Evolutionary conservation across 2,329 filamentous ascomycete genomes (phyloP).

Genomic region (Didymella exigua): DNA sequence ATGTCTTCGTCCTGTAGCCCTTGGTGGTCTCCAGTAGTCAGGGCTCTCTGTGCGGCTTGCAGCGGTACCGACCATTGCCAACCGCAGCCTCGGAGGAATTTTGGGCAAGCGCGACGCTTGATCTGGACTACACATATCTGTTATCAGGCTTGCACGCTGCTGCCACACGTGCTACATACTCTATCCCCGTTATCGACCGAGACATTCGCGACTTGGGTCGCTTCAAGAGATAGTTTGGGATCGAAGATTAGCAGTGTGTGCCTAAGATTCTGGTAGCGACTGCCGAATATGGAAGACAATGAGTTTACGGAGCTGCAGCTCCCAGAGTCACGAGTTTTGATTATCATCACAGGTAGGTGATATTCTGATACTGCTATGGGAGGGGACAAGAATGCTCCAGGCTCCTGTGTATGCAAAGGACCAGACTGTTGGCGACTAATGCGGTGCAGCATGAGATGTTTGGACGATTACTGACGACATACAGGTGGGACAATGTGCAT

Average conservation of each 20-base stretch:
- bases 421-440: not conserved
- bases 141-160: conserved; percentile 11
- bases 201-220: not conserved
- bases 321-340: conserved; percentile 80
- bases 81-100: not conserved
- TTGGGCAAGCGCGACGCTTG: conserved; percentile 2
- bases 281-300: conserved; percentile 11
- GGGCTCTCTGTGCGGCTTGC: conserved; percentile 1
- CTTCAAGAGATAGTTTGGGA: conserved; percentile 15
- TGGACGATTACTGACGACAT: not conserved
- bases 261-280: not conserved
- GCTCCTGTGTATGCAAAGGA: too few relatives aligned
- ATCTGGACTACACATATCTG: not conserved
- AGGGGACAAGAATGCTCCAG: not conserved
- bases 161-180: not conserved
- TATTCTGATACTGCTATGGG: not conserved
- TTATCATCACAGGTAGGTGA: conserved; percentile 79
- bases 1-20: not conserved
- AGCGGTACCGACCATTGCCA: conserved; percentile 8
- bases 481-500: conserved; percentile 83
- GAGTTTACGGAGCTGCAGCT: conserved; percentile 38
- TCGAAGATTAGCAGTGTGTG: not conserved
- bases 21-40: too few relatives aligned
- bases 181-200: not conserved
- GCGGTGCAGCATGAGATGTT: not conserved